Evolutionary conservation across 768 basidiomycete genomes (phyloP).

Genomic region (Rhodotorula graminis): DNA sequence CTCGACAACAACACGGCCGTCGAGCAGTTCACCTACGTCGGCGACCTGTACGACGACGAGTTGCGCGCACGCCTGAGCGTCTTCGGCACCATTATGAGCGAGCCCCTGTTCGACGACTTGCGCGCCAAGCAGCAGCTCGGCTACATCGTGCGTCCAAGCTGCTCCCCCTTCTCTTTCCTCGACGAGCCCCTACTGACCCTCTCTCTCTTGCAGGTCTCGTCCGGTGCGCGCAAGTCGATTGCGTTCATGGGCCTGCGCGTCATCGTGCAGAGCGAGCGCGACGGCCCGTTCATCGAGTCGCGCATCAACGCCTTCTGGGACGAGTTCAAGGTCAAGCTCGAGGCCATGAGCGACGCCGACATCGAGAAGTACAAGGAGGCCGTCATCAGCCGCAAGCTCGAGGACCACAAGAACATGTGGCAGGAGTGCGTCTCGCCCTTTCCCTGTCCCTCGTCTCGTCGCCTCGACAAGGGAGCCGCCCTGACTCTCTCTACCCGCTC

Average conservation of each 20-base stretch:
- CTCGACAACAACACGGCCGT: constrained; percentile 82
- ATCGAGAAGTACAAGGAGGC: constrained; percentile 73
- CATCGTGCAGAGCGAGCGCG: constrained; percentile 80
- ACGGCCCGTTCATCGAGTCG: constrained; percentile 71
- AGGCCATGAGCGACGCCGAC: constrained; percentile 64
- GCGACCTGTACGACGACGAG: constrained; percentile 60
- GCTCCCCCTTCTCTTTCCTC: background rate
- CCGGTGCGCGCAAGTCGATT: constrained; percentile 54
- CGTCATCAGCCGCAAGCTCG: constrained; percentile 73
- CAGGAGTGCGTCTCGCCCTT: constrained; percentile 57
- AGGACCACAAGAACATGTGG: constrained; percentile 78
- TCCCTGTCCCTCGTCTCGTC: background rate
- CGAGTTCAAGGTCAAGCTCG: constrained; percentile 63
- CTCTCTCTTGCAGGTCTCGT: constrained; percentile 49
- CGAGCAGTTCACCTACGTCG: constrained; percentile 78
- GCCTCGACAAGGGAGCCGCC: too few relatives aligned
- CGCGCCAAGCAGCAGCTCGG: constrained; percentile 94
- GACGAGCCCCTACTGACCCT: background rate
- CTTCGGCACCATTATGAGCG: constrained; percentile 76
- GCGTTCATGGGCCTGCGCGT: constrained; percentile 73
- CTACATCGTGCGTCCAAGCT: constrained; percentile 68
- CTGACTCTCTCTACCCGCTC: too few relatives aligned
- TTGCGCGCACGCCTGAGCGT: constrained; percentile 65
- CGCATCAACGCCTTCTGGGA: constrained; percentile 84
- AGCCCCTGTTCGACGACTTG: constrained; percentile 84